These are phyloP conservation scores for Castanea sativa DNA, from an alignment of 306 rosid species.

Conservation along the genomic window DNA sequence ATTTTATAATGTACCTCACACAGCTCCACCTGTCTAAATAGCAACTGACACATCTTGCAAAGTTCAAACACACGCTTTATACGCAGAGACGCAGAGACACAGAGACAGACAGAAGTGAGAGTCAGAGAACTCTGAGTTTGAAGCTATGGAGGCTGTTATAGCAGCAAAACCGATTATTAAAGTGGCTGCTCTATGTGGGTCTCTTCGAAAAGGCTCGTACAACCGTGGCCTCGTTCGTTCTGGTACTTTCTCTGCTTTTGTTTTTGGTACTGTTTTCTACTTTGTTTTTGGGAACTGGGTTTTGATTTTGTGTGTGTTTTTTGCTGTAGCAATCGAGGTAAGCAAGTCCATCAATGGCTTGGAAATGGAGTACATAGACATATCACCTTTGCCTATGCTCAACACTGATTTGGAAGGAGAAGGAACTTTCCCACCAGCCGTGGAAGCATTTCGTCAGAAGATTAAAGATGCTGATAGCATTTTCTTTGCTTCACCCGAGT, in stretches of 20 bases:
- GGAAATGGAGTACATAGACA: conserved; percentile 61
- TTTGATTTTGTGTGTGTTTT: background rate
- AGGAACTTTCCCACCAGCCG: conserved; percentile 49
- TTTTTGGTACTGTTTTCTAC: background rate
- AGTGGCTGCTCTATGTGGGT: conserved; percentile 63
- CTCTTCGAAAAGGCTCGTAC: conserved; percentile 57
- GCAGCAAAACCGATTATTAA: conserved; percentile 36
- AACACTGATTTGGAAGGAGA: conserved; percentile 67
- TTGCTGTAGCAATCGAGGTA: conserved; percentile 51
- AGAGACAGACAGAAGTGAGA: background rate
- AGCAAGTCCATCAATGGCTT: conserved; percentile 47
- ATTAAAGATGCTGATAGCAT: conserved; percentile 58
- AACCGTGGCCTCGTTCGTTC: conserved; percentile 61
- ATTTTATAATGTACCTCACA: too few species aligned
- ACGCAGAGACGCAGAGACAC: too few species aligned
- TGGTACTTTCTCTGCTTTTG: conserved; percentile 22
- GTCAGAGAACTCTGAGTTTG: background rate
- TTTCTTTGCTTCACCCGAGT: conserved; percentile 87
- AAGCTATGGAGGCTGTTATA: conserved; percentile 15
- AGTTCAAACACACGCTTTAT: too few species aligned
- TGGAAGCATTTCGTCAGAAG: conserved; percentile 61
- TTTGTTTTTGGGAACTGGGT: background rate
- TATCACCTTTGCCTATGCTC: conserved; percentile 54
- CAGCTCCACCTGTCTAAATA: too few species aligned
- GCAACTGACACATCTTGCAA: too few species aligned